A percentile compares a stretch with the other conserved stretches of the same genome.
phyloP scores from a whole-genome alignment of 805 yeast genomes.

The Sungouiella thailandica region DNA sequence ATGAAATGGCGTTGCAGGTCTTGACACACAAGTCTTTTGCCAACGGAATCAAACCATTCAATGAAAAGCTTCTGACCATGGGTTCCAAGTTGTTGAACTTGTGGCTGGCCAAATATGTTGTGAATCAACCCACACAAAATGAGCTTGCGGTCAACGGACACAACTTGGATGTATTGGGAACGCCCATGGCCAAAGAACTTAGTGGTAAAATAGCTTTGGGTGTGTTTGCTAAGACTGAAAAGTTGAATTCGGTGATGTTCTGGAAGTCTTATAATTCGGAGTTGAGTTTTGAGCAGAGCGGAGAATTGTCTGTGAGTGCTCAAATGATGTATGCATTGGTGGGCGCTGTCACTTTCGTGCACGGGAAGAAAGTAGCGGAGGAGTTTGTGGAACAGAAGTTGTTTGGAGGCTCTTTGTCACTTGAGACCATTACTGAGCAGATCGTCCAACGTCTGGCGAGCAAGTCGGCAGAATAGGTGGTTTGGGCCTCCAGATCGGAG shows the following conservation, averaged over 20 bases:
- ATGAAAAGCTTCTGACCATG: constrained; percentile 73
- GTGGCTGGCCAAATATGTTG: constrained; percentile 40
- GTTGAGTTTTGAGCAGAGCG: constrained; percentile 43
- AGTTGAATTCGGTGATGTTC: constrained; percentile 52
- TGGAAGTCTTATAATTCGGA: constrained; percentile 59
- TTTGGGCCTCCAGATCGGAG: too few relatives aligned
- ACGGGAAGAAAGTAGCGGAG: constrained; percentile 58
- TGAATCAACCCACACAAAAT: constrained; percentile 23
- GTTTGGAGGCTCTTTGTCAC: constrained; percentile 23
- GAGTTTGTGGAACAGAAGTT: constrained; percentile 53
- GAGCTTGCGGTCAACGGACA: constrained; percentile 40
- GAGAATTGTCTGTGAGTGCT: constrained; percentile 51
- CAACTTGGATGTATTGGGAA: constrained; percentile 59
- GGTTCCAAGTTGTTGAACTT: constrained; percentile 62
- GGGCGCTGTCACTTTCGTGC: constrained; percentile 61
- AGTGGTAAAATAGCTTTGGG: constrained; percentile 49
- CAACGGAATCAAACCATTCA: constrained; percentile 84
- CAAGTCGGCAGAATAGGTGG: too few relatives aligned
- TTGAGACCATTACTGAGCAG: constrained; percentile 32
- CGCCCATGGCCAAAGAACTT: constrained; percentile 46
- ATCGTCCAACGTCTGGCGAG: constrained; percentile 5
- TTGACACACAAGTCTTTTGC: constrained; percentile 94
- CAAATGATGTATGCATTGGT: constrained; percentile 56
- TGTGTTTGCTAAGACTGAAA: constrained; percentile 43
- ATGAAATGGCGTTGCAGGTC: constrained; percentile 65